Base-by-base conservation (phyloP, 257 asterid species). In the Lavandula angustifolia region DNA sequence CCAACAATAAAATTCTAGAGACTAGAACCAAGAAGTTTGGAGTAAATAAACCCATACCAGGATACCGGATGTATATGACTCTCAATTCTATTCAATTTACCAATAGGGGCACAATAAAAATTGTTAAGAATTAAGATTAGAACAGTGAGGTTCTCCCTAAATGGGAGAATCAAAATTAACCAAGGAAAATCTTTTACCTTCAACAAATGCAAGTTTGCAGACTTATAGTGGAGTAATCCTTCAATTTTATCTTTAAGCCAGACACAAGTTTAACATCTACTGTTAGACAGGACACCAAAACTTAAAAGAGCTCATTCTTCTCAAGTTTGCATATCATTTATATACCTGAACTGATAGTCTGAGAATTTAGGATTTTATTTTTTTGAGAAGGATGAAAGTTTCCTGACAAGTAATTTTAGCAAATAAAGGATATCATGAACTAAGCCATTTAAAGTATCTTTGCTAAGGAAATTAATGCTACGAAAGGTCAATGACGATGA, bases 1-100 rank as follows among this genome's bases (percentile, higher is more conserved):
- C 17, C 22, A 37, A 64, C 44, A 66, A 62, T 13, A 68, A 64
- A 18, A 31, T 49, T 38, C 34, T 47, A 55, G 47, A 49, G 54
- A 62, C 57, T 10, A 50, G 10, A 41, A 40, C 54, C 17, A 53
- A 37, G 27, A 54, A 32, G 49, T 35, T 6, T 22, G 49, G 43
- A n/a, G 46, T 6, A 54, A 32, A 48, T 38, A 16, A 40, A 40
- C 41, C 59, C 38, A 18, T n/a, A 61, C 32, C 13, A 58, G 69
- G 38, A 60, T 54, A 14, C 33, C 46, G 31, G 14, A 9, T 16
- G 17, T 31, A 42, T 48, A 62, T 13, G 8, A 35, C 7, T 53
- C n/a, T n/a, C n/a, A n/a, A n/a, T n/a, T n/a, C n/a, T n/a, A n/a
- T n/a, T n/a, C n/a, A n/a, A n/a, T n/a, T n/a, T n/a, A n/a, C n/a